A percentile compares a stretch with the other conserved stretches of the same genome.
phyloP scores from a whole-genome alignment of 2,329 filamentous ascomycete species.

The Blastomyces silverae region DNA sequence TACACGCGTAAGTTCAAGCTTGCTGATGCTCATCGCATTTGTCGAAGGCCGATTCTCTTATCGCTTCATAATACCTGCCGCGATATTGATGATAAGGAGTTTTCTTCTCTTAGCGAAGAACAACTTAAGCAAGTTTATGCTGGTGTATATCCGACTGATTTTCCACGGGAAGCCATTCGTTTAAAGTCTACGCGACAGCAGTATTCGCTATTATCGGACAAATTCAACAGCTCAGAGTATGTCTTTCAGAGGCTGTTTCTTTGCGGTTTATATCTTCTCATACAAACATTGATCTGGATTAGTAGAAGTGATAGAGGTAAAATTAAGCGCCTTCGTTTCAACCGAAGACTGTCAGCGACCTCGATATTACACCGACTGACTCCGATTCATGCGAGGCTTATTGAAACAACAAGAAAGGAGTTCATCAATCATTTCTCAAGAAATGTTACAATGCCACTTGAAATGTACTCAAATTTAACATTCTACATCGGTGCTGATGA shows the following conservation, averaged over 20 bases:
- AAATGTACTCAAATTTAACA: neutral
- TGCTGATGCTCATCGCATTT: neutral
- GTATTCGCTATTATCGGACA: neutral
- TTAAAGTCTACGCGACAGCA: neutral
- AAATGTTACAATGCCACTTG: neutral
- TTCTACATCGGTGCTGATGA: neutral
- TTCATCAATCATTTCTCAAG: neutral
- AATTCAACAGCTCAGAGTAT: neutral
- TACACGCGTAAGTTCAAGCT: neutral
- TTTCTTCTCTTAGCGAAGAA: slow-evolving; percentile 1
- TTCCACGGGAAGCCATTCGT: neutral
- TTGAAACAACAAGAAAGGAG: neutral
- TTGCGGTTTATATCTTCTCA: neutral
- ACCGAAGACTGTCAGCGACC: neutral
- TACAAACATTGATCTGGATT: neutral
- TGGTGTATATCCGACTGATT: slow-evolving; percentile 1
- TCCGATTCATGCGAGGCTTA: neutral
- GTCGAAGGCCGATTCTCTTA: neutral
- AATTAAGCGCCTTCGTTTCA: neutral
- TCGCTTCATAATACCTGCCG: neutral
- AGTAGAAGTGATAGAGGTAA: neutral
- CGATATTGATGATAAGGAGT: neutral
- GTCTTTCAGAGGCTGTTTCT: neutral
- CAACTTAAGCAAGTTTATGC: slow-evolving; percentile 5
- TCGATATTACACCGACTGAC: neutral